Evolutionary conservation across 2,329 filamentous ascomycete species (phyloP), one percentile per base, ranked within the genome.

Genomic region (Aspergillus ochraceus): DNA sequence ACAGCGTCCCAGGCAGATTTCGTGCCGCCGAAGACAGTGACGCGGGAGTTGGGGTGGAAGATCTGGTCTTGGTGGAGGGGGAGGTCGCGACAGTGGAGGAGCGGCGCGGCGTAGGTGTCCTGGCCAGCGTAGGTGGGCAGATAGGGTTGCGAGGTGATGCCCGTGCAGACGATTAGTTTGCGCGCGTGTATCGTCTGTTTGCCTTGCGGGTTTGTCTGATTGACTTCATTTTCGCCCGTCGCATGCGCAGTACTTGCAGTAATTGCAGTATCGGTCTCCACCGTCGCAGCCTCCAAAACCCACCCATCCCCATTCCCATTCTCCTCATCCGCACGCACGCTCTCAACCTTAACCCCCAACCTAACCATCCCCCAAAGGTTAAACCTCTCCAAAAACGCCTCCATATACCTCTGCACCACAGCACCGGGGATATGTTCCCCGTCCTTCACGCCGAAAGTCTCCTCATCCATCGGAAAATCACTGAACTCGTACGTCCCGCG

Each of bases 401-500:
- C 77, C 8, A 89, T 72, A 69, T 90, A 90, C 2, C 74, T 67
- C 65, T 87, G 80, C 55, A 88, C 71, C 1, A 83, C 80, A 0
- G 76, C 63, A 0, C 85, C 87, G 0, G 86, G 82, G 52, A 90
- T 84, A 69, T 89, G 86, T 54, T 87, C 71, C 17, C 83, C 84
- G 6, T 72, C 66, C 54, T 80, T 68, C 22, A 81, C 73, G 0
- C 76, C 78, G 65, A 84, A 88, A 0, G 75, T 80, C 20, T 81
- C 81, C 20, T 81, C 81, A 59, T 82, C 79, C 86, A 93, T 89
- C 19, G 89, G 88, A 60, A 90, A 91, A 66, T 91, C 90, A 0
- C 86, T 85, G 67, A 85, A 92, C 71, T 93, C 88, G 65, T 88
- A 91, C 0, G 86, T 89, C 2, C 90, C 89, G 11, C 88, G 72